Base-by-base conservation (phyloP, 2,329 filamentous ascomycete species). In the Epichloe sibirici region DNA sequence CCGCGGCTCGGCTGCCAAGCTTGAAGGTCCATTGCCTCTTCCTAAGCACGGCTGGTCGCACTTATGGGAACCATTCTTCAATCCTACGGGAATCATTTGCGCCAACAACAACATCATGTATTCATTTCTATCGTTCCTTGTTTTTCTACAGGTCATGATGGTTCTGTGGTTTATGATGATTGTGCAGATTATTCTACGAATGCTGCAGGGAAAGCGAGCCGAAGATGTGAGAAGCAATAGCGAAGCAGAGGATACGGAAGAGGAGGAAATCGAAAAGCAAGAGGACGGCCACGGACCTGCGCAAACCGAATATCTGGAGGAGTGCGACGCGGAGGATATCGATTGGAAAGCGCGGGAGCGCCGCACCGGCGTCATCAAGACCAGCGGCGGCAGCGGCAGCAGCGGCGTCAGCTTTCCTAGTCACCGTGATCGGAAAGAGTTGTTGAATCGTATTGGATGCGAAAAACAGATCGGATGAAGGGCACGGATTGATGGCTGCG, bases 81-180 rank as follows among this genome's bases (percentile, higher is more conserved):
- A 88, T 65, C 75, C 84, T 8, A 75, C 83, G 28, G 88, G 88
- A 17, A 74, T 81, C 1, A 79, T 97, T 46, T 95, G 90, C 75
- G 95, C 84, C 75, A 88, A 87, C 60, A 68, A 81, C 23, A 77
- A 75, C 11, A 81, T 96, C 61, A 83, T 85, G 61, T 86, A 81
- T 77, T 74, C 76, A 12, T 97, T 97, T 71, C 73, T 97, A 15
- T 74, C 77, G 9, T 77, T 88, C 40, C 80, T 98, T 3, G 73
- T 94, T 12, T 78, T 84, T 39, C 75, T 98, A 23, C 90, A 97
- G 68, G 73, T 76, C 23, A 78, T 98, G 51, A 45, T 45, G 43
- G 15, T 45, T n/a, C 1, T 31, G 25, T 45, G 43, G 25, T 45
- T 45, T 13, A n/a, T n/a, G 23, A 12, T 45, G 5, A 45, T 45